A percentile compares a stretch with the other conserved stretches of the same genome.
Evolutionary conservation across 2,329 filamentous ascomycete species (phyloP).

Genomic region (Neofusicoccum kwambonambiense): DNA sequence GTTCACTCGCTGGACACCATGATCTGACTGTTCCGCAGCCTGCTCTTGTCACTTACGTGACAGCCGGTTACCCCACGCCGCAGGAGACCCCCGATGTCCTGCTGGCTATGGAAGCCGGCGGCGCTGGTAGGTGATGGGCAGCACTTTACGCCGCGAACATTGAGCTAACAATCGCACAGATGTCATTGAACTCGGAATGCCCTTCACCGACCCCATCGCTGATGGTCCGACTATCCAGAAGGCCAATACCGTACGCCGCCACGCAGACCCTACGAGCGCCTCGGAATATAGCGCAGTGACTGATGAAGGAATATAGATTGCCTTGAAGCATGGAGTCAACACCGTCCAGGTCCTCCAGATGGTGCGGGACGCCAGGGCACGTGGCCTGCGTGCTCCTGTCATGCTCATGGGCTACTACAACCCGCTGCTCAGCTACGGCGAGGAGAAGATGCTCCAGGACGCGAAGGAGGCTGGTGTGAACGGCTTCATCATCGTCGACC

Average conservation of each 20-base stretch:
- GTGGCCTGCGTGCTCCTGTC: constrained; percentile 77
- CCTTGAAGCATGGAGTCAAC: constrained; percentile 84
- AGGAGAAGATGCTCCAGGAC: constrained; percentile 83
- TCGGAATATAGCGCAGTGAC: not conserved
- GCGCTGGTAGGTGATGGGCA: constrained; percentile 63
- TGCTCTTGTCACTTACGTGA: constrained; percentile 93
- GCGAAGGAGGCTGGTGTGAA: constrained; percentile 83
- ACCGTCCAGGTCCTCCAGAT: constrained; percentile 77
- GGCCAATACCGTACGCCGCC: constrained; percentile 71
- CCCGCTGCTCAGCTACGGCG: constrained; percentile 88
- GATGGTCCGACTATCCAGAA: constrained; percentile 97
- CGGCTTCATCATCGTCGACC: constrained; percentile 94
- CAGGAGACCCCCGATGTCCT: constrained; percentile 80
- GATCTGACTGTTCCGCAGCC: constrained; percentile 49
- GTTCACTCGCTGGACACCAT: constrained; percentile 12
- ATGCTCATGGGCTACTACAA: constrained; percentile 99
- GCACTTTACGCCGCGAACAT: constrained; percentile 20
- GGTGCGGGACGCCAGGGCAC: constrained; percentile 74
- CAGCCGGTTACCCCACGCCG: constrained; percentile 84
- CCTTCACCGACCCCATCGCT: constrained; percentile 97
- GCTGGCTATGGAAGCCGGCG: constrained; percentile 87
- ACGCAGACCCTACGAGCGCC: too few species aligned
- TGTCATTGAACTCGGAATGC: constrained; percentile 91
- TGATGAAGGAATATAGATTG: constrained; percentile 47
- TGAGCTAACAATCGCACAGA: constrained; percentile 53